Base-by-base conservation (phyloP, 2,329 filamentous ascomycete species). In the Penicillium sp. region DNA sequence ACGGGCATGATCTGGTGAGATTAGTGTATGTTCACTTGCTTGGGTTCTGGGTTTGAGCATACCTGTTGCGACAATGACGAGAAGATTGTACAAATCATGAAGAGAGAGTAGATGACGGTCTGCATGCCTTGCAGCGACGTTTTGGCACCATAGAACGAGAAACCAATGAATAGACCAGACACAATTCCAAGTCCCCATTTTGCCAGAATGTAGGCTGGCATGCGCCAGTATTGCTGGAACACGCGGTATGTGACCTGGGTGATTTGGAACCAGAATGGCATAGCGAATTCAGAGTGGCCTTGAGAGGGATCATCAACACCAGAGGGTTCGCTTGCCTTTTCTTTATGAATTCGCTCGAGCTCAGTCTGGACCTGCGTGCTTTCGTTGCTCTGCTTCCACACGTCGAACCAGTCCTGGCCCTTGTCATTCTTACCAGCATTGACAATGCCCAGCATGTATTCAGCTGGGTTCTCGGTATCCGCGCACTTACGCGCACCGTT, bases 191-290 rank as follows among this genome's bases (percentile, higher is more conserved):
- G 84, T 2, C 82, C 77, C 5, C 82, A 75, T 79, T 96, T 95
- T 65, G 89, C 86, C 76, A 92, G 92, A 70, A 96, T 90, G 78
- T 95, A 94, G 3, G 85, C 83, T 0, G 91, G 91, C 2, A 87
- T 91, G 58, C 91, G 87, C 91, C 91, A 96, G 81, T 93, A 94
- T 72, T 95, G 90, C 72, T 92, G 84, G 78, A 93, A 93, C 25
- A 93, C 88, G 66, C 91, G 90, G 63, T 81, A 73, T 5, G 83
- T 83, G 55, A 92, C 89, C 67, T 85, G 80, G 50, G 73, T 75
- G 29, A 93, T 75, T 73, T 96, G 91, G 7, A 76, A 70, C 54
- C 63, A 70, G 69, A 93, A 89, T 0, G 88, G 83, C 23, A 89
- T 88, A 5, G 91, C 91, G 58, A 94, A 95, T 67, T 94, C 89